A percentile compares a stretch with the other conserved stretches of the same genome.
These are phyloP conservation scores for Teunomyces panamensis DNA, from an alignment of 805 yeast species.

Conservation along the genomic window DNA sequence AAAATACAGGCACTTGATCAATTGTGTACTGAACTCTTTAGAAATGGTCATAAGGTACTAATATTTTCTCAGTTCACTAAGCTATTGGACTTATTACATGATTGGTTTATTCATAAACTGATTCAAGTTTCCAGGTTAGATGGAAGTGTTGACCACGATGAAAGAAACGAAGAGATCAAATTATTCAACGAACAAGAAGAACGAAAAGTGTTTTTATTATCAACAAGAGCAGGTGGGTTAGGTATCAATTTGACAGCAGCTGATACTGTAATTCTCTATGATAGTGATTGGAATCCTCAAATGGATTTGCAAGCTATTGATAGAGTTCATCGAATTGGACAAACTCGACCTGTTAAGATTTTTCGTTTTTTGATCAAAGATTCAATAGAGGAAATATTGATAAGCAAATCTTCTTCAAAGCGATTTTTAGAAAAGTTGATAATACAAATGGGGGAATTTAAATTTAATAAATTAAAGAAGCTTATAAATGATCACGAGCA, in stretches of 20 bases:
- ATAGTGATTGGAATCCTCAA: constrained; percentile 97
- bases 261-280: constrained; percentile 86
- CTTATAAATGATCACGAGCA: constrained; percentile 16
- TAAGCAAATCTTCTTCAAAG: constrained; percentile 77
- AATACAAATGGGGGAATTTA: constrained; percentile 39
- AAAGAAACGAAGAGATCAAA: constrained; percentile 62
- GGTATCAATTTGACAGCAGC: constrained; percentile 87
- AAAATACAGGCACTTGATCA: constrained; percentile 71
- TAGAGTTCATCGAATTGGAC: constrained; percentile 92
- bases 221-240: constrained; percentile 93
- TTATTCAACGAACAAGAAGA: constrained; percentile 37
- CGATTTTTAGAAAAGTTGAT: constrained; percentile 75
- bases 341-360: constrained; percentile 74
- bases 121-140: constrained; percentile 62
- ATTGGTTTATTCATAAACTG: constrained; percentile 57
- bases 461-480: constrained; percentile 24
- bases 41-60: constrained; percentile 61
- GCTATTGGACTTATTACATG: constrained; percentile 77
- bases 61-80: constrained; percentile 85
- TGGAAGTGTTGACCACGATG: constrained; percentile 66
- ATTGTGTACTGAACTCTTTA: constrained; percentile 50
- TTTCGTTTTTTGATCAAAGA: constrained; percentile 73
- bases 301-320: constrained; percentile 97
- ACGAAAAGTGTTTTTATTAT: constrained; percentile 60
- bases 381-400: constrained; percentile 79